These are phyloP conservation scores for Phytophthora constricta DNA, from an alignment of 352 stramenopile genomes.

Conservation along the genomic window DNA sequence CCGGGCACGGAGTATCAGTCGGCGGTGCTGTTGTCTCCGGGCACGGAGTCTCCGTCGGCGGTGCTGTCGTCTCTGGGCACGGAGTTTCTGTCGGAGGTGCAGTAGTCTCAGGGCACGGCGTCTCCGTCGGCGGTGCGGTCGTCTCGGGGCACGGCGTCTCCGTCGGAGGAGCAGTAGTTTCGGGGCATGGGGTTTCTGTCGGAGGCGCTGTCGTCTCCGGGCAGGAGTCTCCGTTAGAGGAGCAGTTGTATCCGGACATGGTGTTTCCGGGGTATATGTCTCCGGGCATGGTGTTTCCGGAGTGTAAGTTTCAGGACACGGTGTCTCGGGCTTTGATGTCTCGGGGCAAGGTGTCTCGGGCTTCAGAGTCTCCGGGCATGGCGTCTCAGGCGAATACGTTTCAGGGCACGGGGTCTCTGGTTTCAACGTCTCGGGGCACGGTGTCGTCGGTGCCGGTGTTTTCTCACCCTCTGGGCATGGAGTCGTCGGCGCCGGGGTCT, in stretches of 20 bases:
- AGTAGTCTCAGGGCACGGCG: conserved; percentile 5
- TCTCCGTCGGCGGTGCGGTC: not conserved
- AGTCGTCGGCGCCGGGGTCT: not conserved
- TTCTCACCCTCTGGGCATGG: not conserved
- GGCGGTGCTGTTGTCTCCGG: conserved; percentile 1
- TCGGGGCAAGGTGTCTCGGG: not conserved
- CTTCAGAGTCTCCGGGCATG: not conserved
- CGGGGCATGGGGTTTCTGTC: conserved; percentile 1
- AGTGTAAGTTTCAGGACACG: not conserved
- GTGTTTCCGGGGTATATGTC: not conserved
- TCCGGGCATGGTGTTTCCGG: not conserved
- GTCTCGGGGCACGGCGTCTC: not conserved
- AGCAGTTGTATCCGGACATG: not conserved
- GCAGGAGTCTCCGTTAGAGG: not conserved
- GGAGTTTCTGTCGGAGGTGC: conserved; percentile 5
- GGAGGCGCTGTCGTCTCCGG: not conserved
- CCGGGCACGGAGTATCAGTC: conserved; percentile 8
- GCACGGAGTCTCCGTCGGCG: not conserved
- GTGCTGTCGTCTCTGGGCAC: conserved; percentile 4
- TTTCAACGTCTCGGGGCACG: not conserved
- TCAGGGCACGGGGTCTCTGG: not conserved
- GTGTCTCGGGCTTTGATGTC: not conserved
- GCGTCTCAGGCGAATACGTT: not conserved
- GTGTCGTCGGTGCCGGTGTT: not conserved
- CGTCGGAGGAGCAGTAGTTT: not conserved